phyloP scores from a whole-genome alignment of 108 stramenopile genomes.

The Cylindrotheca closterium region DNA sequence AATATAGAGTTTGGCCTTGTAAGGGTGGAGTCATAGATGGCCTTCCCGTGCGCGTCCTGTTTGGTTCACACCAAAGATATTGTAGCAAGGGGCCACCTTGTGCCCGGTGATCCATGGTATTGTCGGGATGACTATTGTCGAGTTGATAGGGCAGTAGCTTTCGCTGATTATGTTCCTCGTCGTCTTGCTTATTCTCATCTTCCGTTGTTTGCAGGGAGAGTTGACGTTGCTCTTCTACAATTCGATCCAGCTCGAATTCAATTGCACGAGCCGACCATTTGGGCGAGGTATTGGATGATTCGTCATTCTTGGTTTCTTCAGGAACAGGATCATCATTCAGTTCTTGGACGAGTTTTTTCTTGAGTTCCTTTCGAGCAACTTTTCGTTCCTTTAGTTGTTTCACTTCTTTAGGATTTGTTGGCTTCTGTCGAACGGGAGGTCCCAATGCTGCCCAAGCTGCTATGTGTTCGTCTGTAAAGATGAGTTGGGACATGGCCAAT shows the following conservation, averaged over 20 bases:
- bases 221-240: background rate
- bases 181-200: no score
- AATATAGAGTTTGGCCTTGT: slow-evolving; percentile 56
- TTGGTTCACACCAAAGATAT: slow-evolving; percentile 30
- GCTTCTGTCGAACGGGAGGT: slow-evolving; percentile 1
- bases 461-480: slow-evolving; percentile 11
- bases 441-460: slow-evolving; percentile 24
- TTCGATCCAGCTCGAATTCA: slow-evolving; percentile 13
- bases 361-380: background rate
- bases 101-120: slow-evolving; percentile 35
- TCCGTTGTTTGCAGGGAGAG: background rate
- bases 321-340: background rate
- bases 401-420: slow-evolving; percentile 1
- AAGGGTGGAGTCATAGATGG: no score
- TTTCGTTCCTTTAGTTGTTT: slow-evolving; percentile 2
- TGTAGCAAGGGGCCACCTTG: slow-evolving; percentile 36
- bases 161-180: background rate
- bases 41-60: no score
- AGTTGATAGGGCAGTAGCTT: slow-evolving; percentile 3
- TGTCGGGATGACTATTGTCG: slow-evolving; percentile 29
- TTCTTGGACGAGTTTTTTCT: slow-evolving; percentile 1
- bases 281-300: background rate
- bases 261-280: background rate
- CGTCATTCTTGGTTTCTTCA: background rate
- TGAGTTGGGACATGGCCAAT: background rate